These are phyloP conservation scores for Mortierella antarctica DNA, from an alignment of 192 early-diverging fungal genomes.

Conservation along the genomic window DNA sequence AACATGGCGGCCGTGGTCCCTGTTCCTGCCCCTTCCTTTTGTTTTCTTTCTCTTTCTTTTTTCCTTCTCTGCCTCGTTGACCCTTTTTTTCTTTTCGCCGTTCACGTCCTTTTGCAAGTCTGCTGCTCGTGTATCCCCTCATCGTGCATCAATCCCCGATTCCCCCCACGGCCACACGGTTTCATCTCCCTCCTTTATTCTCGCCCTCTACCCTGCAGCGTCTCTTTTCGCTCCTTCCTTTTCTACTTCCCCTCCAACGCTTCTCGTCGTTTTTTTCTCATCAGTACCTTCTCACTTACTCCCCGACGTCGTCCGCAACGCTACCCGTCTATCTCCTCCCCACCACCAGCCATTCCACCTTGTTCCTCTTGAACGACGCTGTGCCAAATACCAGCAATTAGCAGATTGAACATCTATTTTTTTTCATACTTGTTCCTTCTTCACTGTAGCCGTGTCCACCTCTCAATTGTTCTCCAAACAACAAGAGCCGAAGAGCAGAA, in stretches of 20 bases:
- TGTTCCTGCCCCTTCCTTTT: background rate
- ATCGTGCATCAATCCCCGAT: background rate
- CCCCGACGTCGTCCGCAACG: background rate
- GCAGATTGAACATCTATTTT: too few species aligned
- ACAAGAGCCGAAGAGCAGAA: background rate
- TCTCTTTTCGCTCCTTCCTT: background rate
- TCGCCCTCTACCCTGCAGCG: background rate
- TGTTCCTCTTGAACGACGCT: background rate
- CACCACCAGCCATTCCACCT: background rate
- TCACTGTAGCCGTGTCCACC: too few species aligned
- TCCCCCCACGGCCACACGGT: conserved; percentile 6
- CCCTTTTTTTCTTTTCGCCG: conserved; percentile 1
- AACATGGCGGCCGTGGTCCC: background rate
- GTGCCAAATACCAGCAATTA: too few species aligned
- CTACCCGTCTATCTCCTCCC: background rate
- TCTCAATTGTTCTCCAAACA: too few species aligned
- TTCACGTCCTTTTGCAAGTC: conserved; percentile 1
- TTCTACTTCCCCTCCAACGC: background rate
- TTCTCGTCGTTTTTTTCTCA: background rate
- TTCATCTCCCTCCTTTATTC: background rate
- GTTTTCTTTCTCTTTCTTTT: conserved; percentile 1
- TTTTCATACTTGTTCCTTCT: too few species aligned
- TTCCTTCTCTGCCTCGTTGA: background rate
- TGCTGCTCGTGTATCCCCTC: background rate
- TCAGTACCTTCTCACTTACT: too few species aligned